Evolutionary conservation across 1,139 yeast genomes (phyloP).

Genomic region (Candida buenavistaensis): DNA sequence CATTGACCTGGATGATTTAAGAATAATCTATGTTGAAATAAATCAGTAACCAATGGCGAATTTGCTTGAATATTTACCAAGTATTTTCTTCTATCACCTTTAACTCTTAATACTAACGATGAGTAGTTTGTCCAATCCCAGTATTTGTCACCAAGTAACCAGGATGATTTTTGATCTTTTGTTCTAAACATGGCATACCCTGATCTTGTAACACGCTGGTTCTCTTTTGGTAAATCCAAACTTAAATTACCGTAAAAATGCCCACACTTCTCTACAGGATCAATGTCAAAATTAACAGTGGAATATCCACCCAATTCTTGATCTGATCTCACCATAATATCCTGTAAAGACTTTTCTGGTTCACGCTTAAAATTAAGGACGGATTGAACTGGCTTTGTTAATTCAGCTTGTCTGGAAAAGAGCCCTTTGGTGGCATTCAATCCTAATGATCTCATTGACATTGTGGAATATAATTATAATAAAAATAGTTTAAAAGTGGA

Average conservation of each 20-base stretch:
- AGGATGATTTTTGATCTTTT: conserved; percentile 55
- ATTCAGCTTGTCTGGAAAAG: conserved; percentile 33
- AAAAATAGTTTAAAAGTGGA: too few species aligned
- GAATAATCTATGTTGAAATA: conserved; percentile 80
- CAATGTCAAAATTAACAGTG: conserved; percentile 54
- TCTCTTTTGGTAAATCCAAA: conserved; percentile 69
- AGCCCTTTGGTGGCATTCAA: conserved; percentile 38
- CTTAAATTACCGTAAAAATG: conserved; percentile 72
- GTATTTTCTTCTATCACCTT: conserved; percentile 74
- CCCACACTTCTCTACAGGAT: conserved; percentile 42
- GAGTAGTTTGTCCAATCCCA: conserved; percentile 67
- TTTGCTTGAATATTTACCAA: conserved; percentile 81
- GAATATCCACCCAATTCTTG: conserved; percentile 78
- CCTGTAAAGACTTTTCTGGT: conserved; percentile 40
- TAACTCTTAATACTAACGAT: conserved; percentile 66
- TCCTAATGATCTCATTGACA: conserved; percentile 49
- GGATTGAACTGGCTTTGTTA: conserved; percentile 34
- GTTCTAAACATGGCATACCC: conserved; percentile 92
- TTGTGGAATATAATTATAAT: too few species aligned
- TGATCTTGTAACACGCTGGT: conserved; percentile 66
- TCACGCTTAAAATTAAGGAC: conserved; percentile 57
- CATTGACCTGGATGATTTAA: conserved; percentile 74
- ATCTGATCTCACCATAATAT: conserved; percentile 65
- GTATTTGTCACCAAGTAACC: conserved; percentile 45
- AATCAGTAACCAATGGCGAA: conserved; percentile 73